Evolutionary conservation across 1,284 basidiomycete genomes (phyloP).

Genomic region (Cryptococcus amylolentus): DNA sequence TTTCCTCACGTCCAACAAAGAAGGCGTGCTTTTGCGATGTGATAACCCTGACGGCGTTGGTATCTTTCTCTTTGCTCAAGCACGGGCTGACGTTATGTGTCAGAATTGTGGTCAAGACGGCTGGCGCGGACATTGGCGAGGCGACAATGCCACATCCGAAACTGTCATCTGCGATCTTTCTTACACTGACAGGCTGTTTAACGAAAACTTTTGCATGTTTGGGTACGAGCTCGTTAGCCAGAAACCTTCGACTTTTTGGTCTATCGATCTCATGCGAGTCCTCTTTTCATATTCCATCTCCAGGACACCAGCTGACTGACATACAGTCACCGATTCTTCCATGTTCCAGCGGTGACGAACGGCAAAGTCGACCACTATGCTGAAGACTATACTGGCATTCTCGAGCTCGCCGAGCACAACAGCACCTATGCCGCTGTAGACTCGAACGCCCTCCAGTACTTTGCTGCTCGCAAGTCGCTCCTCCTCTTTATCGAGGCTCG

Average conservation of each 20-base stretch:
- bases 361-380: constrained; percentile 45
- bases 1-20: constrained; percentile 41
- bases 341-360: constrained; percentile 45
- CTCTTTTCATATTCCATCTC: background rate
- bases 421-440: constrained; percentile 39
- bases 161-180: constrained; percentile 48
- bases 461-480: constrained; percentile 35
- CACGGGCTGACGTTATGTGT: background rate
- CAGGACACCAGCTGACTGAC: background rate
- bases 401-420: constrained; percentile 48
- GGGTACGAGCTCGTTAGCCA: constrained; percentile 42
- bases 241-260: constrained; percentile 43
- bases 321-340: constrained; percentile 45
- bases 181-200: constrained; percentile 36
- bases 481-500: background rate
- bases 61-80: background rate
- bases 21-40: constrained; percentile 45
- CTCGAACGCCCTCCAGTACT: constrained; percentile 50
- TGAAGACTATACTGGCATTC: constrained; percentile 36
- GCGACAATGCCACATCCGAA: constrained; percentile 50
- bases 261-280: constrained; percentile 45
- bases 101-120: constrained; percentile 39
- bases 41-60: constrained; percentile 50
- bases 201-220: constrained; percentile 39
- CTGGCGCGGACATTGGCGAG: constrained; percentile 51